A percentile compares a stretch with the other conserved stretches of the same genome.
Evolutionary conservation across 148 eudicot species (phyloP).

Genomic region (Vaccinium corymbosum): DNA sequence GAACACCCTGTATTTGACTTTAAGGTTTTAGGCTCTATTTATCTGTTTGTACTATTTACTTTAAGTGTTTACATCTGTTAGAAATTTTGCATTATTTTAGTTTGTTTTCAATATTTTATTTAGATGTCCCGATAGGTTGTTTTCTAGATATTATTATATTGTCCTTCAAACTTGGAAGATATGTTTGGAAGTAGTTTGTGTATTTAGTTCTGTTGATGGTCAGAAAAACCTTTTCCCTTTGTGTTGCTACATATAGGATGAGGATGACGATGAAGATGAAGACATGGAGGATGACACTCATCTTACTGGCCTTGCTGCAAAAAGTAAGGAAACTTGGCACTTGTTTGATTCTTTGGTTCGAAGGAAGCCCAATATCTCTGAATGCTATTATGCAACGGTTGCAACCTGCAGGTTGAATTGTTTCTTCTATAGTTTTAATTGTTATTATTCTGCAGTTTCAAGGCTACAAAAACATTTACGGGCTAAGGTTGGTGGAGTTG

Average conservation of each 20-base stretch:
- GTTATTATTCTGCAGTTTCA: conserved; percentile 38
- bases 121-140: neutral
- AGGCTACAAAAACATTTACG: conserved; percentile 52
- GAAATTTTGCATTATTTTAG: neutral
- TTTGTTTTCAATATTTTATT: neutral
- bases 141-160: neutral
- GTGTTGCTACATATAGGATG: conserved; percentile 30
- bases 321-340: conserved; percentile 48
- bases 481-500: conserved; percentile 59
- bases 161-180: neutral
- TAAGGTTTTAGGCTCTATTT: conserved; percentile 42
- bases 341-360: conserved; percentile 10
- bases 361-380: neutral
- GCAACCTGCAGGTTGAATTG: neutral
- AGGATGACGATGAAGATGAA: conserved; percentile 47
- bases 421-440: neutral
- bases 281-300: conserved; percentile 43
- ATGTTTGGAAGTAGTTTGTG: conserved; percentile 3
- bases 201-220: neutral
- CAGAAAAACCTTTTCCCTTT: conserved; percentile 10
- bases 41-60: neutral
- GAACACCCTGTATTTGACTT: conserved; percentile 67
- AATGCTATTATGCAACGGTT: neutral
- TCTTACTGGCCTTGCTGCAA: conserved; percentile 48
- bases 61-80: neutral